Conservation (phyloP, 192 early-diverging fungal species). For the Gaertneriomyces semiglobifer region DNA sequence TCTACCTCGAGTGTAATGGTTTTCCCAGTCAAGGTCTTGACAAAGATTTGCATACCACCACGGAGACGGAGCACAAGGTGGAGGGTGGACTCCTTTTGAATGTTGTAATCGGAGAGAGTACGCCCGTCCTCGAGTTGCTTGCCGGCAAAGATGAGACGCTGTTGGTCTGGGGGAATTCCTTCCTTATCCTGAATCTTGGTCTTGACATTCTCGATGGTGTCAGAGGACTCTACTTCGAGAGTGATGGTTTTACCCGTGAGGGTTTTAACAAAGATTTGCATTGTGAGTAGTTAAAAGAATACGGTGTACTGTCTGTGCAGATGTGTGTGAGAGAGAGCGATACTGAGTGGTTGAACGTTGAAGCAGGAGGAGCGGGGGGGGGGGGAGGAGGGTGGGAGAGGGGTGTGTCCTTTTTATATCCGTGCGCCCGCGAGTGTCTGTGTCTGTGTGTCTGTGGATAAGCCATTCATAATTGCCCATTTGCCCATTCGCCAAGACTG, state of each 20-base stretch:
- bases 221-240: constrained; percentile 70
- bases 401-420: too few species aligned
- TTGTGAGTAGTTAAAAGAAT: constrained; percentile 11
- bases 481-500: too few species aligned
- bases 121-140: constrained; percentile 76
- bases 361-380: too few species aligned
- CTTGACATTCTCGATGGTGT: constrained; percentile 79
- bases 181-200: constrained; percentile 80
- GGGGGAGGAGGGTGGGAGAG: too few species aligned
- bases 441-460: too few species aligned
- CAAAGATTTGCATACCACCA: constrained; percentile 71
- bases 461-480: too few species aligned
- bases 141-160: constrained; percentile 76
- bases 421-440: too few species aligned
- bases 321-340: too few species aligned
- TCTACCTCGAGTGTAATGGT: constrained; percentile 74
- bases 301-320: too few species aligned
- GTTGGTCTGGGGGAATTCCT: constrained; percentile 74
- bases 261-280: constrained; percentile 77
- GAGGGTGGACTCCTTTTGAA: constrained; percentile 69
- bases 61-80: constrained; percentile 69
- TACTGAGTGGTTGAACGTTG: too few species aligned
- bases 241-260: constrained; percentile 77
- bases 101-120: constrained; percentile 64
- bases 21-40: constrained; percentile 76